Percentiles rank a stretch among this genome's conserved stretches.
phyloP scores from a whole-genome alignment of 139 green algal species.

The Volvox reticuliferus region DNA sequence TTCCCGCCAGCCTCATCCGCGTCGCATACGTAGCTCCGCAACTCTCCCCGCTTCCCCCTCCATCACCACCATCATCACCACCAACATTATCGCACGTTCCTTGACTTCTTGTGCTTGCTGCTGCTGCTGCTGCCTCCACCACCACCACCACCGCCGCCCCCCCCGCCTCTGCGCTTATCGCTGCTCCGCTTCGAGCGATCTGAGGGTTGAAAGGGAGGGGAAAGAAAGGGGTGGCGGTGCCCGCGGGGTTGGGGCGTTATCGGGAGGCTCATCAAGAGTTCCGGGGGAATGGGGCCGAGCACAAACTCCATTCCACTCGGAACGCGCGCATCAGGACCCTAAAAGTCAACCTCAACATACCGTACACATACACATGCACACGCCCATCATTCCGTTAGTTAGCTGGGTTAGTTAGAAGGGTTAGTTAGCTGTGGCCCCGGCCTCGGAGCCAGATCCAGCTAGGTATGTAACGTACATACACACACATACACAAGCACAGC shows the following conservation, averaged over 20 bases:
- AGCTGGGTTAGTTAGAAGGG: too few species aligned
- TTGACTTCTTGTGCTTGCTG: conserved; percentile 26
- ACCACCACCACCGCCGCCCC: too few species aligned
- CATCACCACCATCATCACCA: not conserved
- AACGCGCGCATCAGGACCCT: not conserved
- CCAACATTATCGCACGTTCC: not conserved
- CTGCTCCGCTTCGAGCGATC: not conserved
- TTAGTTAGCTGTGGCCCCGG: too few species aligned
- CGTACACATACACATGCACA: not conserved
- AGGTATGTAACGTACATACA: not conserved
- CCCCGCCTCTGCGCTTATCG: conserved; percentile 16
- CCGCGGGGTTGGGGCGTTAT: not conserved
- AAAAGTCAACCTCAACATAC: not conserved
- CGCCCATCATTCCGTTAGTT: too few species aligned
- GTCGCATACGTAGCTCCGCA: too few species aligned
- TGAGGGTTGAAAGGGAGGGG: not conserved
- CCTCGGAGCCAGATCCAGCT: too few species aligned
- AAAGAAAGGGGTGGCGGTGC: not conserved
- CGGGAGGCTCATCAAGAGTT: not conserved
- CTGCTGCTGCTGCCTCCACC: not conserved
- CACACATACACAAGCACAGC: not conserved
- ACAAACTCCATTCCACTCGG: not conserved
- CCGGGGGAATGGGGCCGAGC: not conserved
- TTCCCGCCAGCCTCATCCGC: too few species aligned
- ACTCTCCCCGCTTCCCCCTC: too few species aligned